Conservation (phyloP, 352 stramenopile species). For the Thraustochytrium striatum region DNA sequence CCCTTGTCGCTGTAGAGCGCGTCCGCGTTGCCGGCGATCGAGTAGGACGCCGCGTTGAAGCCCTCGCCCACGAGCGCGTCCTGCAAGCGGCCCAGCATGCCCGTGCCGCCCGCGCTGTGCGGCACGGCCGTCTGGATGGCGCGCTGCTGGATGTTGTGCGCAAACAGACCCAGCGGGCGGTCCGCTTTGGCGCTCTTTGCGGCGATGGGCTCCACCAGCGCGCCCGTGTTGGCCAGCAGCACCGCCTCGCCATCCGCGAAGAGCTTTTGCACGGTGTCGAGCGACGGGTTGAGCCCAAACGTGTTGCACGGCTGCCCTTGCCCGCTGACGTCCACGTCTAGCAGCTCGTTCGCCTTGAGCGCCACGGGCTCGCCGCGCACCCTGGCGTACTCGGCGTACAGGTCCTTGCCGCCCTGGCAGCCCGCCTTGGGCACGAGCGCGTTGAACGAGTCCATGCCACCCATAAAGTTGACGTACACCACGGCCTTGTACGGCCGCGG, state of each 20-base stretch:
- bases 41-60: constrained; percentile 54
- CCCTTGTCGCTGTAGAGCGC: constrained; percentile 55
- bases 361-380: constrained; percentile 36
- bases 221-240: constrained; percentile 62
- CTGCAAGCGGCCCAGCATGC: constrained; percentile 62
- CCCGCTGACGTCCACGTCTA: neutral
- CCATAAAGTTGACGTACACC: constrained; percentile 60
- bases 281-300: constrained; percentile 61
- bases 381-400: constrained; percentile 55
- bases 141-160: constrained; percentile 57
- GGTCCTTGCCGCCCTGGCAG: constrained; percentile 54
- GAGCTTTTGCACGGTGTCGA: constrained; percentile 54
- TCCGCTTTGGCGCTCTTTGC: constrained; percentile 57
- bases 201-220: constrained; percentile 60
- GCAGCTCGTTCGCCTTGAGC: neutral
- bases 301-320: constrained; percentile 56
- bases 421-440: constrained; percentile 57
- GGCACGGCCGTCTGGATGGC: constrained; percentile 57
- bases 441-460: constrained; percentile 62
- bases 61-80: constrained; percentile 54
- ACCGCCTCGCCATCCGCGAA: constrained; percentile 60
- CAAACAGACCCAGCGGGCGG: constrained; percentile 58
- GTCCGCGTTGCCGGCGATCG: constrained; percentile 55
- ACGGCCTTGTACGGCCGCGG: constrained; percentile 61
- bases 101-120: constrained; percentile 54